Conservation (phyloP, 2,329 filamentous ascomycete genomes). For the Fusarium sp. region DNA sequence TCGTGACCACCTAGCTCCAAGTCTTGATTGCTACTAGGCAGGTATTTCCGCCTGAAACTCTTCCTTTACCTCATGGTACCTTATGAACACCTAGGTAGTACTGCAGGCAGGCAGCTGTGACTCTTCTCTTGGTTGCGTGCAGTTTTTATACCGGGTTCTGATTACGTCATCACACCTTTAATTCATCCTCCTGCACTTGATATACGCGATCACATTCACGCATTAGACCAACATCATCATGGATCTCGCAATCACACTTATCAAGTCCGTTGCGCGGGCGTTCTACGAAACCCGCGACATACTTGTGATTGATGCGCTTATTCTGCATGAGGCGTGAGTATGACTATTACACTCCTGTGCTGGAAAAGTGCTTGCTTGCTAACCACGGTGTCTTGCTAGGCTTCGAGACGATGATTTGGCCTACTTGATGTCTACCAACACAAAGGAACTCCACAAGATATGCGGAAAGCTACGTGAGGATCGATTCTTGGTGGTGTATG, state of each 20-base stretch:
- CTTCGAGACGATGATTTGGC: conserved; percentile 90
- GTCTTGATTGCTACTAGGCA: not conserved
- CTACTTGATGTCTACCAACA: conserved; percentile 87
- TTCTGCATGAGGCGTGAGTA: conserved; percentile 81
- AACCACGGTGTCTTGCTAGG: conserved; percentile 67
- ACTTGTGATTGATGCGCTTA: conserved; percentile 85
- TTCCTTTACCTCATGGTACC: not conserved
- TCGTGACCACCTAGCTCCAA: not conserved
- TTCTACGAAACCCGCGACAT: conserved; percentile 90
- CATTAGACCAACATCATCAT: conserved; percentile 45
- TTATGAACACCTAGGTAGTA: not conserved
- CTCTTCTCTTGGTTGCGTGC: not conserved
- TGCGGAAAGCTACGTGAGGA: conserved; percentile 88
- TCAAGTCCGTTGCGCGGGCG: conserved; percentile 85
- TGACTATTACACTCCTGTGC: not conserved
- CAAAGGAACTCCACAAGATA: conserved; percentile 90
- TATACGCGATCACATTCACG: not conserved
- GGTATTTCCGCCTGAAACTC: not conserved
- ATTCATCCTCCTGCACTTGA: not conserved
- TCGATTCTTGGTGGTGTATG: conserved; percentile 83
- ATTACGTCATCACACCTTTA: not conserved
- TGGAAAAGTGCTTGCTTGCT: conserved; percentile 61
- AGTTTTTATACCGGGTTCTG: not conserved
- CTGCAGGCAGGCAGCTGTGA: not conserved
- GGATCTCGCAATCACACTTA: conserved; percentile 75